Evolutionary conservation across 2,329 filamentous ascomycete species (phyloP).

Genomic region (Colletotrichum zoysiae): DNA sequence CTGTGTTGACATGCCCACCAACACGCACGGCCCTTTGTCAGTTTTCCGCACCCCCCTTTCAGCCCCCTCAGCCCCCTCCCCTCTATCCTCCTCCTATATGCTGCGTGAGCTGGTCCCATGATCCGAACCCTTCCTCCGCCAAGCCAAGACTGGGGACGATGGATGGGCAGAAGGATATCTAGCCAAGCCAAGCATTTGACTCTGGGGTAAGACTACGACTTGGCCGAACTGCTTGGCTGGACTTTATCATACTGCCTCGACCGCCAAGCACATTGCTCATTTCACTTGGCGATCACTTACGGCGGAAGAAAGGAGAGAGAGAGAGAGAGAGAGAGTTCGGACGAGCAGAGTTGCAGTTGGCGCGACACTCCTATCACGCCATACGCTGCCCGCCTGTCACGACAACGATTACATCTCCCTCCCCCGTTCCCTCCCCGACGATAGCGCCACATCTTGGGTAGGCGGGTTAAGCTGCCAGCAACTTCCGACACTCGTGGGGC

Average conservation of each 20-base stretch:
- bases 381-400: not conserved
- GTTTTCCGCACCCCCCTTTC: not conserved
- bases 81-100: not conserved
- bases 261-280: conserved; percentile 22
- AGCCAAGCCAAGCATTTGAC: conserved; percentile 18
- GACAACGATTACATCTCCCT: conserved; percentile 1
- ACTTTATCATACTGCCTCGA: conserved; percentile 21
- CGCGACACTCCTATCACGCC: not conserved
- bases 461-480: not conserved
- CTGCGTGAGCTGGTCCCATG: not conserved
- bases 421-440: not conserved
- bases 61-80: not conserved
- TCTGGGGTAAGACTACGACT: not conserved
- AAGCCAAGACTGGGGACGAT: conserved; percentile 23
- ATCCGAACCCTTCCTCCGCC: not conserved
- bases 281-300: conserved; percentile 15
- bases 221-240: conserved; percentile 26
- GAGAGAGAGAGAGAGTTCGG: not conserved
- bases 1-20: not conserved
- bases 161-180: not conserved
- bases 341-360: not conserved
- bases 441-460: not conserved
- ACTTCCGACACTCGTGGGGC: not conserved
- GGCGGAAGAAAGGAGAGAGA: not conserved
- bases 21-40: not conserved